phyloP scores from a whole-genome alignment of 2,329 filamentous ascomycete species.

The Kalaharituber pfeilii region DNA sequence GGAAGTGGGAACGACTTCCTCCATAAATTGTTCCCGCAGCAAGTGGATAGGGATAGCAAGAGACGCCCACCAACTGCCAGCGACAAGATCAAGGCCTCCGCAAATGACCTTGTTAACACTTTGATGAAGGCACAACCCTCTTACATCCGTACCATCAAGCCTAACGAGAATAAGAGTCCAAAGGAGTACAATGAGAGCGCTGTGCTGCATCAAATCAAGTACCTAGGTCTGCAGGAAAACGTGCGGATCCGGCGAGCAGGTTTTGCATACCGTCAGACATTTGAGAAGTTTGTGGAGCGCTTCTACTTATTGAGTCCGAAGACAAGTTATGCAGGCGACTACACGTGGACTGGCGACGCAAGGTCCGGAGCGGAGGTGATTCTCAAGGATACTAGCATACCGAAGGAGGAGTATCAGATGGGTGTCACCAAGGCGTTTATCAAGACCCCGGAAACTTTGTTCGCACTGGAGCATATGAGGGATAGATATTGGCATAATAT shows the following conservation, averaged over 20 bases:
- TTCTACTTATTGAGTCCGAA: slow-evolving; percentile 92
- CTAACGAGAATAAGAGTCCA: slow-evolving; percentile 95
- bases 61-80: slow-evolving; percentile 85
- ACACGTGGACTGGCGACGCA: slow-evolving; percentile 81
- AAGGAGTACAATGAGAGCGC: slow-evolving; percentile 83
- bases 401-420: slow-evolving; percentile 89
- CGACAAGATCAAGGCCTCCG: slow-evolving; percentile 87
- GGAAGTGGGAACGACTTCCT: slow-evolving; percentile 72
- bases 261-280: slow-evolving; percentile 91
- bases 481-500: slow-evolving; percentile 99
- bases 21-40: slow-evolving; percentile 73
- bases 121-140: slow-evolving; percentile 95
- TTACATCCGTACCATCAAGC: slow-evolving; percentile 98
- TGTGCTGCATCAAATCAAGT: slow-evolving; percentile 96
- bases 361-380: slow-evolving; percentile 82
- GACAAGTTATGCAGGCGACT: slow-evolving; percentile 90
- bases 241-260: slow-evolving; percentile 90
- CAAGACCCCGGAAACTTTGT: slow-evolving; percentile 91
- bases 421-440: slow-evolving; percentile 95
- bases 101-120: slow-evolving; percentile 85
- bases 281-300: slow-evolving; percentile 93
- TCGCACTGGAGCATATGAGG: slow-evolving; percentile 92
- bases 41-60: slow-evolving; percentile 91
- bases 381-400: slow-evolving; percentile 88
- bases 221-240: slow-evolving; percentile 97